Conservation (phyloP, 805 yeast species). For the Zygotorulaspora florentina region DNA sequence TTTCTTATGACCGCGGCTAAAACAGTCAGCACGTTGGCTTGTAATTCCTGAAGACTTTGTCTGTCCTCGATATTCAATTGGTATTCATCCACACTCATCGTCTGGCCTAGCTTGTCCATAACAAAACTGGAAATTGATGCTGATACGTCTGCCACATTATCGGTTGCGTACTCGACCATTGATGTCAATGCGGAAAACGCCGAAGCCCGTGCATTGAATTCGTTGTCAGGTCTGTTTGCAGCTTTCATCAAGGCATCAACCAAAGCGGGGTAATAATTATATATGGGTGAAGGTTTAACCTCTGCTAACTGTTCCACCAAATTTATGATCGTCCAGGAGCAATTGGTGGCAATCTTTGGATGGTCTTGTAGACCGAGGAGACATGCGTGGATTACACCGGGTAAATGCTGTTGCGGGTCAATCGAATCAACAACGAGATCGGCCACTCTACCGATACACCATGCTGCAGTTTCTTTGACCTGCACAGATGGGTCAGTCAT, state of each 20-base stretch:
- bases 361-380: slow-evolving; percentile 81
- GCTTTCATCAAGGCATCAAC: slow-evolving; percentile 68
- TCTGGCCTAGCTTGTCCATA: slow-evolving; percentile 64
- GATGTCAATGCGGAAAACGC: slow-evolving; percentile 91
- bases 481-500: slow-evolving; percentile 74
- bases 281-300: slow-evolving; percentile 54
- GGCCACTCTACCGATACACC: slow-evolving; percentile 97
- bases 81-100: slow-evolving; percentile 58
- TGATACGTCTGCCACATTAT: slow-evolving; percentile 62
- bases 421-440: slow-evolving; percentile 79
- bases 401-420: slow-evolving; percentile 59
- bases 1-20: slow-evolving; percentile 83
- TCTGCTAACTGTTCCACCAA: slow-evolving; percentile 72
- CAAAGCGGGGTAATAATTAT: slow-evolving; percentile 65
- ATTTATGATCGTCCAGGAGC: slow-evolving; percentile 96
- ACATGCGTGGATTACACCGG: slow-evolving; percentile 68
- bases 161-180: slow-evolving; percentile 70
- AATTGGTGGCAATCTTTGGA: slow-evolving; percentile 91
- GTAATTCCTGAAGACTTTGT: slow-evolving; percentile 80
- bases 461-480: slow-evolving; percentile 94
- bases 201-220: slow-evolving; percentile 85
- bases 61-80: slow-evolving; percentile 65
- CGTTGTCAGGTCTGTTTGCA: slow-evolving; percentile 74
- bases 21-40: slow-evolving; percentile 71
- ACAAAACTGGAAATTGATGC: slow-evolving; percentile 72